Percentiles rank a stretch among this genome's conserved stretches.
phyloP scores from a whole-genome alignment of 805 yeast species.

The Saccharomyces paradoxus region DNA sequence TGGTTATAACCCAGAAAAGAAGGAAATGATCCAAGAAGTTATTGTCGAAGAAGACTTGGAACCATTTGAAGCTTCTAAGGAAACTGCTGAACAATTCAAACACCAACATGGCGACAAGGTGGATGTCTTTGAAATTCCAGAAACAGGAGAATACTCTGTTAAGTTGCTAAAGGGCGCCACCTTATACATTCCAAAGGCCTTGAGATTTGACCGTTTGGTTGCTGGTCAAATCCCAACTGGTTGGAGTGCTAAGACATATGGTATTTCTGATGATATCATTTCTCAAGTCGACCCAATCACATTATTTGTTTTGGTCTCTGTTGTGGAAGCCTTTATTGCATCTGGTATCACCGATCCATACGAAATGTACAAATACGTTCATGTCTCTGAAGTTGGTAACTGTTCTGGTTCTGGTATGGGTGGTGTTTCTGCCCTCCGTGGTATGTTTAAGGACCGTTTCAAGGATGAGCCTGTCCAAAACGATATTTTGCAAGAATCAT shows the following conservation, averaged over 20 bases:
- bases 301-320: slow-evolving; percentile 82
- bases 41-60: slow-evolving; percentile 95
- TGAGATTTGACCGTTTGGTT: slow-evolving; percentile 60
- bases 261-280: slow-evolving; percentile 88
- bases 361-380: slow-evolving; percentile 96
- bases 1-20: slow-evolving; percentile 92
- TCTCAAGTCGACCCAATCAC: slow-evolving; percentile 96
- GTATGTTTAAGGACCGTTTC: slow-evolving; percentile 95
- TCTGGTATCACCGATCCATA: slow-evolving; percentile 98
- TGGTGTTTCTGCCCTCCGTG: slow-evolving; percentile 94
- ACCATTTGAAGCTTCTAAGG: slow-evolving; percentile 89
- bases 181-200: slow-evolving; percentile 75
- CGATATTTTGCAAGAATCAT: slow-evolving; percentile 95
- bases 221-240: slow-evolving; percentile 92
- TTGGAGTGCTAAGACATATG: slow-evolving; percentile 92
- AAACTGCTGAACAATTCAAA: slow-evolving; percentile 91
- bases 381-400: slow-evolving; percentile 97
- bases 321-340: slow-evolving; percentile 86
- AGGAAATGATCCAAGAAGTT: slow-evolving; percentile 89
- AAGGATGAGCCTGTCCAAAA: slow-evolving; percentile 91
- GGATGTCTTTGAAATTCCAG: slow-evolving; percentile 83
- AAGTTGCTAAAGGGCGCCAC: slow-evolving; percentile 88
- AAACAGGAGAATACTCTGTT: slow-evolving; percentile 87
- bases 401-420: slow-evolving; percentile 99
- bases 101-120: slow-evolving; percentile 89